A percentile compares a stretch with the other conserved stretches of the same genome.
phyloP scores from a whole-genome alignment of 345 rosid species.

The Euclidium syriacum region DNA sequence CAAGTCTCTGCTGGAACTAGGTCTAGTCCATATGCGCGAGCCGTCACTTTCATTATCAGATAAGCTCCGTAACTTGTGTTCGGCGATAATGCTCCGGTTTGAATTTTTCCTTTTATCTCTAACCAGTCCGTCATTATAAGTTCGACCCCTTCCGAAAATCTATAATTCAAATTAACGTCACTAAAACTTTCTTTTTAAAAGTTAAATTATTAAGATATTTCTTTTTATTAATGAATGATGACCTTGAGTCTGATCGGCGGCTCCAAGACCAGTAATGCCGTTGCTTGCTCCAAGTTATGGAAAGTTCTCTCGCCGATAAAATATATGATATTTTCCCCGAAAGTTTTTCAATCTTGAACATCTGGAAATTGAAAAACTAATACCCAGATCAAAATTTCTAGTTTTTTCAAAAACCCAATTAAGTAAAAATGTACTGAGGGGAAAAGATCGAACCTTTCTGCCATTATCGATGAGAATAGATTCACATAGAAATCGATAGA shows the following conservation, averaged over 20 bases:
- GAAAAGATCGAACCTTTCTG: constrained; percentile 32
- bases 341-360: constrained; percentile 53
- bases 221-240: not conserved
- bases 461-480: constrained; percentile 53
- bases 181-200: too few species aligned
- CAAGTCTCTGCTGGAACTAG: constrained; percentile 39
- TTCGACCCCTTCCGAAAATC: constrained; percentile 41
- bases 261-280: constrained; percentile 63
- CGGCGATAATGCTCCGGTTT: constrained; percentile 32
- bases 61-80: constrained; percentile 50
- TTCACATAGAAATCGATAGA: constrained; percentile 43
- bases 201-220: too few species aligned
- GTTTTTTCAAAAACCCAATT: not conserved
- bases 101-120: constrained; percentile 40
- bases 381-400: not conserved
- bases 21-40: constrained; percentile 50
- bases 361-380: constrained; percentile 29
- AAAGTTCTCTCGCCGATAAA: constrained; percentile 68
- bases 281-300: constrained; percentile 55
- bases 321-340: constrained; percentile 47
- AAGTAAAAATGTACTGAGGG: not conserved
- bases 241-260: constrained; percentile 55
- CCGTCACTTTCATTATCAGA: constrained; percentile 35
- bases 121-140: constrained; percentile 41
- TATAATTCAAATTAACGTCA: constrained; percentile 18